Evolutionary conservation across 2,329 filamentous ascomycete genomes (phyloP).

Genomic region (Aspergillus intermedius): DNA sequence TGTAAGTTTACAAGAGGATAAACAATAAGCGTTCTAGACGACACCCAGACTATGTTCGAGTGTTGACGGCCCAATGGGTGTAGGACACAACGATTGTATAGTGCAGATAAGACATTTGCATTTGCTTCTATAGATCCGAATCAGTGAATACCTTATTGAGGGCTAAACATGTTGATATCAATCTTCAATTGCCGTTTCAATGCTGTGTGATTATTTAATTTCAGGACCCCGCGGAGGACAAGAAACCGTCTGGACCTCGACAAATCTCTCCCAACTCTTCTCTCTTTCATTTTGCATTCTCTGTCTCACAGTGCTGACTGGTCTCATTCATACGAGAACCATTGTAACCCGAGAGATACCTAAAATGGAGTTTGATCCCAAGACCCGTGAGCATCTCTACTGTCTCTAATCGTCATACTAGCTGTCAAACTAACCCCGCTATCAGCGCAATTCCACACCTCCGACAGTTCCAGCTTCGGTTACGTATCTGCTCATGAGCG

Average conservation of each 20-base stretch:
- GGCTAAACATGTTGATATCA: not conserved
- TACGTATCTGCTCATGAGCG: constrained; percentile 75
- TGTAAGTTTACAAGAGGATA: too few species aligned
- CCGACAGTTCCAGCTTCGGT: constrained; percentile 79
- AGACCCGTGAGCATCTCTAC: constrained; percentile 54
- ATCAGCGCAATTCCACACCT: constrained; percentile 68
- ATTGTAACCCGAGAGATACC: not conserved
- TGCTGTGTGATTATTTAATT: too few species aligned
- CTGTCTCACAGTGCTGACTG: not conserved
- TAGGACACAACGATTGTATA: too few species aligned
- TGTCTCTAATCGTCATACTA: constrained; percentile 3
- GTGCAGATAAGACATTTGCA: not conserved
- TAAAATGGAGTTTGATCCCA: constrained; percentile 67
- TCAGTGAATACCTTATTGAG: not conserved
- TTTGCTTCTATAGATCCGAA: too few species aligned
- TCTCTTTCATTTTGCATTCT: too few species aligned
- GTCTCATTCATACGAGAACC: not conserved
- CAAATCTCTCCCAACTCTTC: not conserved
- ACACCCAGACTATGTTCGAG: too few species aligned
- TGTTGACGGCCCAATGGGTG: too few species aligned
- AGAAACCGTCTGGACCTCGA: too few species aligned
- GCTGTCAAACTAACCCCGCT: constrained; percentile 12
- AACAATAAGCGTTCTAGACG: too few species aligned
- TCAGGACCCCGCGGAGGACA: too few species aligned
- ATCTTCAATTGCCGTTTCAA: not conserved